These are phyloP conservation scores for Hyaloscypha bicolor DNA, from an alignment of 495 filamentous ascomycete genomes.

Conservation along the genomic window DNA sequence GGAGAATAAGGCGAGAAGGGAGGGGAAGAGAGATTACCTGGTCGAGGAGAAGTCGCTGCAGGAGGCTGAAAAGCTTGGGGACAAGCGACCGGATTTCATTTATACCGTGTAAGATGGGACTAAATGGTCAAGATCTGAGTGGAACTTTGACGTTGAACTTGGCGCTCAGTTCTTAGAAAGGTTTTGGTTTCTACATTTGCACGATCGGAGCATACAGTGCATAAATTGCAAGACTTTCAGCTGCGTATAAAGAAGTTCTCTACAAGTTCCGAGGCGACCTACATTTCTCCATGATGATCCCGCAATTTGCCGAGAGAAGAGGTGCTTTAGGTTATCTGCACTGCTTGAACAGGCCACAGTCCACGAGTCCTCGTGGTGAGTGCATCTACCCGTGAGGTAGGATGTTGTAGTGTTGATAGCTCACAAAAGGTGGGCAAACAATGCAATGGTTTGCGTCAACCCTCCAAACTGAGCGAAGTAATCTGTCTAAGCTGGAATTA, in stretches of 20 bases:
- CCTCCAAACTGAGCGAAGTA: not conserved
- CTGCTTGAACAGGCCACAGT: not conserved
- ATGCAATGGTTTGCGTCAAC: not conserved
- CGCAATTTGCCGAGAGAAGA: not conserved
- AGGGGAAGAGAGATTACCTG: slow-evolving; percentile 70
- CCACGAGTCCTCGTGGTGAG: not conserved
- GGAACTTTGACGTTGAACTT: not conserved
- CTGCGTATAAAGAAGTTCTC: not conserved
- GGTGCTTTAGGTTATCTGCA: not conserved
- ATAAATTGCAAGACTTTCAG: not conserved
- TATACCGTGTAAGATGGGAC: slow-evolving; percentile 64
- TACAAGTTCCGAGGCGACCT: not conserved
- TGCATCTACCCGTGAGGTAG: not conserved
- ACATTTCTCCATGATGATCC: not conserved
- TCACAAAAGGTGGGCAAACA: not conserved
- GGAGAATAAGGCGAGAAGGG: slow-evolving; percentile 62
- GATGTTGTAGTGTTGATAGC: not conserved
- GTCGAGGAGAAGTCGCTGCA: slow-evolving; percentile 57
- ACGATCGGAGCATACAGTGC: not conserved
- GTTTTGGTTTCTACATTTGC: not conserved
- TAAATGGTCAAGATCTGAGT: not conserved
- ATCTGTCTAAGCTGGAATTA: too few species aligned
- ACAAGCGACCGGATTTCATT: slow-evolving; percentile 75
- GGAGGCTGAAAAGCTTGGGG: slow-evolving; percentile 67
- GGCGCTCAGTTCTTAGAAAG: not conserved